Evolutionary conservation across 2,329 filamentous ascomycete species (phyloP).

Genomic region (Helminthosporium solani): DNA sequence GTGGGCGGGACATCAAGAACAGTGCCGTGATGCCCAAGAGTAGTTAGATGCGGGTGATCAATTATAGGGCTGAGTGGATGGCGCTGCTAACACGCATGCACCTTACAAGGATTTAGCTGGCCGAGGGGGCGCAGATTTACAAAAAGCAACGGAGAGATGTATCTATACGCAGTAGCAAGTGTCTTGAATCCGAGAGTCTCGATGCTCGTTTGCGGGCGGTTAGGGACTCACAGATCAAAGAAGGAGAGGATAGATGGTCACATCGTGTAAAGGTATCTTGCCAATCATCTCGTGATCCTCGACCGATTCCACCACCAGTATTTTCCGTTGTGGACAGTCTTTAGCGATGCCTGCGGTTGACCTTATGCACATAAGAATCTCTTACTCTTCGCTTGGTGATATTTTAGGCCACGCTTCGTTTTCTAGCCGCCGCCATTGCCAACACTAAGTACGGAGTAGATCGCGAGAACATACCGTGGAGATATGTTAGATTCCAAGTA

Average conservation of each 20-base stretch:
- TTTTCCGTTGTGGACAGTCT: neutral
- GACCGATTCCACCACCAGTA: neutral
- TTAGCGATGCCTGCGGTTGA: neutral
- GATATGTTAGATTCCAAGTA: neutral
- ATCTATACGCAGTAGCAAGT: too few species aligned
- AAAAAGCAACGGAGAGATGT: too few species aligned
- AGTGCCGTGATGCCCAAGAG: slow-evolving; percentile 17
- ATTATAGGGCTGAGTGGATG: slow-evolving; percentile 17
- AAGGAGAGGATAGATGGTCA: neutral
- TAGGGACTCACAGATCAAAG: neutral
- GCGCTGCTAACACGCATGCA: slow-evolving; percentile 21
- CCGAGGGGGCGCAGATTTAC: slow-evolving; percentile 1
- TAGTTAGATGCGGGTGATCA: slow-evolving; percentile 18
- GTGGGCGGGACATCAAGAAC: neutral
- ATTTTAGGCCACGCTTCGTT: neutral
- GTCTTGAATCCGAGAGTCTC: too few species aligned
- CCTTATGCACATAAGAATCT: neutral
- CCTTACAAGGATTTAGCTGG: slow-evolving; percentile 2
- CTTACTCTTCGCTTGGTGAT: neutral
- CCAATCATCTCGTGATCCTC: neutral
- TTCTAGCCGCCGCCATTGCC: neutral
- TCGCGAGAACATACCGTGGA: too few species aligned
- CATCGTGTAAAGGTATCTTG: neutral
- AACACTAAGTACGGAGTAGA: too few species aligned
- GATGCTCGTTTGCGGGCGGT: neutral